Evolutionary conservation across 768 basidiomycete genomes (phyloP).

Genomic region (Trametes meyenii): DNA sequence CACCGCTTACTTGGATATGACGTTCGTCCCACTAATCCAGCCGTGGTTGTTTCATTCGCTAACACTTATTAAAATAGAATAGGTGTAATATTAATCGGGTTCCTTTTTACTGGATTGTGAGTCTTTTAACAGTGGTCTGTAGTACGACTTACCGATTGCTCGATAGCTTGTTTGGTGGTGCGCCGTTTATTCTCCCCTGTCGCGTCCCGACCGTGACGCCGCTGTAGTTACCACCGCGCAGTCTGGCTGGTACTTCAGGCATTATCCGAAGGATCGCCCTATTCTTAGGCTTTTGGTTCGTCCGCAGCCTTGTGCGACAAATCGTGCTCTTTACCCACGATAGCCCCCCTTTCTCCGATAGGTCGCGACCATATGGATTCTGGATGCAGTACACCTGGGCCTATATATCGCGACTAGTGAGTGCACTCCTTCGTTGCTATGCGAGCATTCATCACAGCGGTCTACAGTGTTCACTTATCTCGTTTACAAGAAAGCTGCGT

Average conservation of each 20-base stretch:
- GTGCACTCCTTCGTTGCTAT: neutral
- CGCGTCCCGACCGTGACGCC: neutral
- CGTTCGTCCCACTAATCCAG: neutral
- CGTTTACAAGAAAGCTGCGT: neutral
- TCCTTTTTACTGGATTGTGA: slow-evolving; percentile 6
- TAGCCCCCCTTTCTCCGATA: too few relatives aligned
- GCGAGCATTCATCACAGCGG: neutral
- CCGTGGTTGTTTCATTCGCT: too few relatives aligned
- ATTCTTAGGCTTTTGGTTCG: slow-evolving; percentile 7
- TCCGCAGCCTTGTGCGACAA: neutral
- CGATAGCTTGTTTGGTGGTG: slow-evolving; percentile 13
- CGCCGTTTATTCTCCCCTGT: neutral
- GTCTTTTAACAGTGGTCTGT: neutral
- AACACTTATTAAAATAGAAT: neutral
- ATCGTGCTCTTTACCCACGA: too few relatives aligned
- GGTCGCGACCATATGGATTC: slow-evolving; percentile 5
- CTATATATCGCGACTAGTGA: slow-evolving; percentile 13
- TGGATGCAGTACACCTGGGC: slow-evolving; percentile 6
- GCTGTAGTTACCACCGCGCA: slow-evolving; percentile 10
- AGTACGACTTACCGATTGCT: neutral
- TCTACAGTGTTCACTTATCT: slow-evolving; percentile 11
- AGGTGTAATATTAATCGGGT: slow-evolving; percentile 7
- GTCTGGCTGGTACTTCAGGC: slow-evolving; percentile 8
- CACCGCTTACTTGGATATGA: neutral
- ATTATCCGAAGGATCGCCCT: slow-evolving; percentile 7